Evolutionary conservation across 192 early-diverging fungal species (phyloP).

Genomic region (Backusella circina): DNA sequence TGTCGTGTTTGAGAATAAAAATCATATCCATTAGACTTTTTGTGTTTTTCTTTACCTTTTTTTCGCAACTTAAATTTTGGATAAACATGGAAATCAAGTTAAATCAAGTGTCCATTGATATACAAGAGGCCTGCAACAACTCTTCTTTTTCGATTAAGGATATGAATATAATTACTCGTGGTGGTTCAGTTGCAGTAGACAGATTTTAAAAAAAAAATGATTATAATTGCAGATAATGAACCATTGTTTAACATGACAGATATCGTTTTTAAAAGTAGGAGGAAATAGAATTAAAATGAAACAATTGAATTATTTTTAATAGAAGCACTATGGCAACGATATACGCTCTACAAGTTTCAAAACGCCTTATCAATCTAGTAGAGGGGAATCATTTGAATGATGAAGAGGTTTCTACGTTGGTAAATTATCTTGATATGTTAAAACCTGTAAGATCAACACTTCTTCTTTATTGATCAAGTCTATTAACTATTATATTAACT

Average conservation of each 20-base stretch:
- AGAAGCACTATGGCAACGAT: neutral
- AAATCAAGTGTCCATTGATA: slow-evolving; percentile 26
- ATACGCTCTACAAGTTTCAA: slow-evolving; percentile 11
- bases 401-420: slow-evolving; percentile 21
- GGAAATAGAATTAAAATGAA: slow-evolving; percentile 35
- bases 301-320: neutral
- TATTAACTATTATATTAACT: slow-evolving; percentile 5
- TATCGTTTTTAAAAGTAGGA: slow-evolving; percentile 23
- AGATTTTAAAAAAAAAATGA: slow-evolving; percentile 39
- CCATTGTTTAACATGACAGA: slow-evolving; percentile 49
- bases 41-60: neutral
- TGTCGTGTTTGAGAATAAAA: neutral
- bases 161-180: slow-evolving; percentile 77
- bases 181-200: slow-evolving; percentile 39
- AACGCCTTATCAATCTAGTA: slow-evolving; percentile 15
- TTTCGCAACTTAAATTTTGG: neutral
- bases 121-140: slow-evolving; percentile 61
- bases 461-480: neutral
- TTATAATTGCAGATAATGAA: slow-evolving; percentile 47
- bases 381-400: slow-evolving; percentile 36
- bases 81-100: neutral
- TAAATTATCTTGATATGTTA: slow-evolving; percentile 38
- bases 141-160: slow-evolving; percentile 67
- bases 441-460: slow-evolving; percentile 27
- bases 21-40: neutral